These are phyloP conservation scores for Trypanosoma congolense DNA, from an alignment of 208 protist genomes.

Conservation along the genomic window DNA sequence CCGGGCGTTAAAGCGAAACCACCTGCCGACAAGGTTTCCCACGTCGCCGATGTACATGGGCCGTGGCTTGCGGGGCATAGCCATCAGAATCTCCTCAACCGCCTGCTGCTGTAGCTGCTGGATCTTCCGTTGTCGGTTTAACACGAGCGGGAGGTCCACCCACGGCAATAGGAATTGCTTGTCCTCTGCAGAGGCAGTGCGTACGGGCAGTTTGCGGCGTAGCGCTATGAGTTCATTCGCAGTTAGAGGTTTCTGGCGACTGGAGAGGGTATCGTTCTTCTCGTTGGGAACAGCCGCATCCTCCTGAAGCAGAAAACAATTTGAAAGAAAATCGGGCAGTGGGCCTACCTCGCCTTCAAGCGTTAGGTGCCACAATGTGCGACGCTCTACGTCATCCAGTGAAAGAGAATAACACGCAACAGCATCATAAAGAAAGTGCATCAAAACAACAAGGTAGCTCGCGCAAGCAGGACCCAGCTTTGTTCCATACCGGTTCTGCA, in stretches of 20 bases:
- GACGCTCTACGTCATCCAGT: conserved; percentile 50
- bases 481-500: conserved; percentile 55
- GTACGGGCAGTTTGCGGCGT: conserved; percentile 46
- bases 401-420: conserved; percentile 64
- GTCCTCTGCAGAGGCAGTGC: conserved; percentile 14
- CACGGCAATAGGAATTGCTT: conserved; percentile 42
- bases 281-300: conserved; percentile 13
- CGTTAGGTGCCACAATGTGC: conserved; percentile 63
- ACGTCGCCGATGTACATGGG: conserved; percentile 87
- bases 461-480: conserved; percentile 37
- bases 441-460: conserved; percentile 55
- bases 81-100: conserved; percentile 81
- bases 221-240: conserved; percentile 14
- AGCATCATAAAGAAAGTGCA: conserved; percentile 77
- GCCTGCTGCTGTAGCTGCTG: conserved; percentile 41
- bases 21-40: conserved; percentile 84
- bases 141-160: conserved; percentile 47
- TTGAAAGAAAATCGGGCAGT: conserved; percentile 46
- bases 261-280: conserved; percentile 18
- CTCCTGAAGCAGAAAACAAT: conserved; percentile 47
- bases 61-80: conserved; percentile 61
- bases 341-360: conserved; percentile 52
- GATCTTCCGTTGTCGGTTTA: conserved; percentile 37
- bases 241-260: conserved; percentile 19
- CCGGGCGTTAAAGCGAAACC: conserved; percentile 74